A percentile compares a stretch with the other conserved stretches of the same genome.
These are phyloP conservation scores for Schwanniomyces yamadae DNA, from an alignment of 805 yeast genomes.

Conservation along the genomic window DNA sequence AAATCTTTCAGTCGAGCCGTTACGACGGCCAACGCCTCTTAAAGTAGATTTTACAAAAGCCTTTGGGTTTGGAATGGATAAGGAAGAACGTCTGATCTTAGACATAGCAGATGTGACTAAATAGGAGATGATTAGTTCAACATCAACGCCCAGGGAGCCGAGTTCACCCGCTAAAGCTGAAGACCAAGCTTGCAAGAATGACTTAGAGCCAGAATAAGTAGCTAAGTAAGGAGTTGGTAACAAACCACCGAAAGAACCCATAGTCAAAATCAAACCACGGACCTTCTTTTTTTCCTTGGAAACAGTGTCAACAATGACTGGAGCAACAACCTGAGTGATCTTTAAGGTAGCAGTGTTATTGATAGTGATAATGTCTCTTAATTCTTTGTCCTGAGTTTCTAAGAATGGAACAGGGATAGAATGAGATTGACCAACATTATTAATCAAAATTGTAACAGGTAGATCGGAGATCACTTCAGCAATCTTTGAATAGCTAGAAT, in stretches of 20 bases:
- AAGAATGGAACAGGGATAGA: constrained; percentile 91
- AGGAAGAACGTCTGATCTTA: constrained; percentile 76
- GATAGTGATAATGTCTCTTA: constrained; percentile 77
- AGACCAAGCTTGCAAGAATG: constrained; percentile 93
- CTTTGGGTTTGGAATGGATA: constrained; percentile 78
- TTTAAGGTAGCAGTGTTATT: constrained; percentile 83
- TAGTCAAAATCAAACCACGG: constrained; percentile 81
- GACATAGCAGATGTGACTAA: constrained; percentile 96
- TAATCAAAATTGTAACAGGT: constrained; percentile 73
- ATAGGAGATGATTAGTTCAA: constrained; percentile 80
- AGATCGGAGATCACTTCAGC: constrained; percentile 45
- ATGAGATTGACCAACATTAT: constrained; percentile 95
- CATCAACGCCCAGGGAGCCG: constrained; percentile 68
- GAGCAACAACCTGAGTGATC: constrained; percentile 77
- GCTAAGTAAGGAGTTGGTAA: constrained; percentile 91
- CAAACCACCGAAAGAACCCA: constrained; percentile 97
- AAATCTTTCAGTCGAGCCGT: constrained; percentile 89
- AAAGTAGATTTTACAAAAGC: constrained; percentile 74
- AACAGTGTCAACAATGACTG: constrained; percentile 60
- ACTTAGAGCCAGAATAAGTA: constrained; percentile 93
- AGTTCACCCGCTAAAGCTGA: constrained; percentile 85
- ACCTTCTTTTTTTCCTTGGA: constrained; percentile 34
- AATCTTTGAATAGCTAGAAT: constrained; percentile 55
- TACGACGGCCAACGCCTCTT: constrained; percentile 70
- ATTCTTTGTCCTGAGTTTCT: constrained; percentile 73